phyloP scores from a whole-genome alignment of 2,329 filamentous ascomycete species.

The Cladosporium sp. region DNA sequence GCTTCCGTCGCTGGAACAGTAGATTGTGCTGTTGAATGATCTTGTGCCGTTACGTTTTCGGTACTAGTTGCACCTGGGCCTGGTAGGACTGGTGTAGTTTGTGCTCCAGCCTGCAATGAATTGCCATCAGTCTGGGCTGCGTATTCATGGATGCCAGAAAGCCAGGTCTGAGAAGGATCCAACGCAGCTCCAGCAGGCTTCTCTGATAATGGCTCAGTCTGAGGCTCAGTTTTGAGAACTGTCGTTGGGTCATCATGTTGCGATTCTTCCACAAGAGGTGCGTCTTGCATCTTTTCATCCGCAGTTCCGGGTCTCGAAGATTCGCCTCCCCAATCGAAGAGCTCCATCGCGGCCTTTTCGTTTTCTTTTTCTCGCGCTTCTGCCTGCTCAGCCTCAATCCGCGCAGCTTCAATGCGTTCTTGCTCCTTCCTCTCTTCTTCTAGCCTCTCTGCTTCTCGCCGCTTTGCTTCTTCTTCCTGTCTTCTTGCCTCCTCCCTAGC shows the following conservation, averaged over 20 bases:
- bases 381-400: constrained; percentile 9
- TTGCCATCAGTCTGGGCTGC: constrained; percentile 1
- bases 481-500: constrained; percentile 4
- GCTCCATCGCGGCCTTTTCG: constrained; percentile 3
- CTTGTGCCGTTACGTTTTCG: not conserved
- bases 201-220: not conserved
- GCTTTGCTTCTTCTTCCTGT: constrained; percentile 3
- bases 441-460: constrained; percentile 21
- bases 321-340: constrained; percentile 7
- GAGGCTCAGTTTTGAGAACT: not conserved
- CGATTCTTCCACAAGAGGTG: not conserved
- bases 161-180: constrained; percentile 30
- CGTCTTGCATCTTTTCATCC: constrained; percentile 2
- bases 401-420: constrained; percentile 14
- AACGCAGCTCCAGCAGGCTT: not conserved
- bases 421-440: constrained; percentile 22
- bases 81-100: constrained; percentile 18
- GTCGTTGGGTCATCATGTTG: not conserved
- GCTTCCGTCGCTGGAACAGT: not conserved
- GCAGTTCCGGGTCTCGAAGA: constrained; percentile 8
- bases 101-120: not conserved
- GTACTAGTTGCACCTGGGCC: not conserved
- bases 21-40: constrained; percentile 9
- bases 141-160: constrained; percentile 44
- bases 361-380: constrained; percentile 6